Conservation (phyloP, 352 stramenopile genomes). For the Peronospora tabacina region DNA sequence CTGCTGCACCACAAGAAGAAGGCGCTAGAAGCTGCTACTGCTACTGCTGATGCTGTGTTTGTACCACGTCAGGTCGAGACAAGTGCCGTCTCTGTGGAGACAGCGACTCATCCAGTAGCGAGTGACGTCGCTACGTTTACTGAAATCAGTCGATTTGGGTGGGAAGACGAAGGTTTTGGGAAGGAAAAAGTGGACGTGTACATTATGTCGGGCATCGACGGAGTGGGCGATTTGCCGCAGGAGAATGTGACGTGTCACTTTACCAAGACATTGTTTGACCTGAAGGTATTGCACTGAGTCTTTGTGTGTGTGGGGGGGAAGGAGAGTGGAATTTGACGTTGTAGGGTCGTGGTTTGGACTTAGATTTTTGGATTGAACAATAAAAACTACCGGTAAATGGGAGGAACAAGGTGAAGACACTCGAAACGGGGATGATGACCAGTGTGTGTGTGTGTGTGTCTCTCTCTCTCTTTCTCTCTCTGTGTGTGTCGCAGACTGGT, state of each 20-base stretch:
- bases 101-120: constrained; percentile 2
- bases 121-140: constrained; percentile 59
- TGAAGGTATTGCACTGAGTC: constrained; percentile 37
- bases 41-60: too few species aligned
- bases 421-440: background rate
- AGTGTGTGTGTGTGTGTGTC: background rate
- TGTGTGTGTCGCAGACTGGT: constrained; percentile 34
- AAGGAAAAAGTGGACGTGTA: constrained; percentile 81
- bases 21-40: constrained; percentile 23
- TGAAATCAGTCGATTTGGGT: constrained; percentile 82
- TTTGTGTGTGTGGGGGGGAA: background rate
- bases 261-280: constrained; percentile 71
- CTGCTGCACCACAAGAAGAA: constrained; percentile 58
- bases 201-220: constrained; percentile 77
- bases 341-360: background rate
- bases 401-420: background rate
- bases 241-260: constrained; percentile 71
- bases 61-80: constrained; percentile 24
- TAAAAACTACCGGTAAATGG: constrained; percentile 57
- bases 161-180: constrained; percentile 84
- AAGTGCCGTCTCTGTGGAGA: constrained; percentile 16
- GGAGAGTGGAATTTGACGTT: background rate
- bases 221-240: constrained; percentile 61
- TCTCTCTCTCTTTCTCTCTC: constrained; percentile 1
- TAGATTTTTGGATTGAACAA: constrained; percentile 55